phyloP scores from a whole-genome alignment of 345 rosid genomes.

The Linum usitatissimum region DNA sequence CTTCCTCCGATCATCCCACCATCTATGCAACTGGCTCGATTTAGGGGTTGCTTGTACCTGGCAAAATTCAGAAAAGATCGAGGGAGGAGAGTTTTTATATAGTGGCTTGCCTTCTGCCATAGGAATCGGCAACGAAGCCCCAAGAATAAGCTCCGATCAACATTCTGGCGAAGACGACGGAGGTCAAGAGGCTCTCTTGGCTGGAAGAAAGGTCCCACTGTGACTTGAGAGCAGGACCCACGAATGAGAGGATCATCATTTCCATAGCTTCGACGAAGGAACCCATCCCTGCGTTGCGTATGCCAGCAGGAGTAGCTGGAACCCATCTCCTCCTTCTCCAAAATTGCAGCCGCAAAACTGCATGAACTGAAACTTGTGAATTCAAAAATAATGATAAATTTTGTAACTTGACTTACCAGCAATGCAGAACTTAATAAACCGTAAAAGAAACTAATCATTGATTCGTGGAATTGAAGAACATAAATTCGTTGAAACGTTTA shows the following conservation, averaged over 20 bases:
- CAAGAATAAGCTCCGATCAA: constrained; percentile 8
- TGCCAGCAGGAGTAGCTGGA: background rate
- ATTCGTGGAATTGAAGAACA: no score
- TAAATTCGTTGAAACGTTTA: no score
- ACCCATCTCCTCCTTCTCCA: no score
- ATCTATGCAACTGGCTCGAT: no score
- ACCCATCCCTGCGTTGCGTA: constrained; percentile 13
- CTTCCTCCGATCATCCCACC: no score
- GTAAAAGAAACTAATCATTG: no score
- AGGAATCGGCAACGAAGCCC: constrained; percentile 5
- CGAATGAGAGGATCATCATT: constrained; percentile 12
- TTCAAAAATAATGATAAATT: no score
- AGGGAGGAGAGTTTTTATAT: background rate
- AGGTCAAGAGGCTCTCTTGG: constrained; percentile 4
- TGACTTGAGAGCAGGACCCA: constrained; percentile 3
- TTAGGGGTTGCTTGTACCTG: no score
- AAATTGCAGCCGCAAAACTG: no score
- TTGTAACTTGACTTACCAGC: no score
- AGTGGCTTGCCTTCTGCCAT: constrained; percentile 1
- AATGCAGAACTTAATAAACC: no score
- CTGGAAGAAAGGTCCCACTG: constrained; percentile 4
- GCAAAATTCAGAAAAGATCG: background rate
- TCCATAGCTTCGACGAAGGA: constrained; percentile 10
- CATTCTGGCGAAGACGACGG: constrained; percentile 10
- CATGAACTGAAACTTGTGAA: no score